A percentile compares a stretch with the other conserved stretches of the same genome.
phyloP scores from a whole-genome alignment of 2,329 filamentous ascomycete species.

The Chaetomium sp. region DNA sequence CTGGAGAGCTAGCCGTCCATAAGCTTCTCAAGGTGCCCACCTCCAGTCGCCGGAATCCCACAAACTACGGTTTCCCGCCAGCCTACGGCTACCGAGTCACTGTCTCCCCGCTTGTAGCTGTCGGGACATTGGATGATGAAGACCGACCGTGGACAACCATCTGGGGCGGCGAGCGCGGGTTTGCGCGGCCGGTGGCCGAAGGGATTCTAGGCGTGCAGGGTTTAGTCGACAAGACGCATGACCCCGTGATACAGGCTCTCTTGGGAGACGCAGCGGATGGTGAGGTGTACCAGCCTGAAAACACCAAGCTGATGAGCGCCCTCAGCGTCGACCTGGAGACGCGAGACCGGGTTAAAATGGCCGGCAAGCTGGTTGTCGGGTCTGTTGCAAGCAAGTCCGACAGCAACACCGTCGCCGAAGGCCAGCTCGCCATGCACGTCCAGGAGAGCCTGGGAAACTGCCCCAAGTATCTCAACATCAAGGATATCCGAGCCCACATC shows the following conservation, averaged over 20 bases:
- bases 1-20: conserved; percentile 62
- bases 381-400: conserved; percentile 37
- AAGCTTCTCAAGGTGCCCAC: conserved; percentile 51
- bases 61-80: conserved; percentile 53
- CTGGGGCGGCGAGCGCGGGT: conserved; percentile 67
- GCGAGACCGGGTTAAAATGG: conserved; percentile 67
- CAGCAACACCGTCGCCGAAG: conserved; percentile 27
- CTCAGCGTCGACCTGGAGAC: conserved; percentile 62
- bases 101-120: conserved; percentile 59
- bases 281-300: conserved; percentile 35
- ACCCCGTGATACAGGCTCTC: conserved; percentile 64
- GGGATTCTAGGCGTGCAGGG: conserved; percentile 59
- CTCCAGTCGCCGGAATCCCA: conserved; percentile 54
- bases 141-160: conserved; percentile 69
- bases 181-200: conserved; percentile 56
- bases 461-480: conserved; percentile 80
- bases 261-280: conserved; percentile 43
- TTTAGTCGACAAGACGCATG: conserved; percentile 52
- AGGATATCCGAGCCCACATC: conserved; percentile 49
- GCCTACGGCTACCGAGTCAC: conserved; percentile 56
- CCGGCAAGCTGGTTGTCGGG: conserved; percentile 62
- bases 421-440: conserved; percentile 59
- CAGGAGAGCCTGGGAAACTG: conserved; percentile 74
- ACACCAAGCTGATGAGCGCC: conserved; percentile 37
- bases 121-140: conserved; percentile 63